phyloP scores from a whole-genome alignment of 164 flowering plant genomes.

The Vitis riparia region DNA sequence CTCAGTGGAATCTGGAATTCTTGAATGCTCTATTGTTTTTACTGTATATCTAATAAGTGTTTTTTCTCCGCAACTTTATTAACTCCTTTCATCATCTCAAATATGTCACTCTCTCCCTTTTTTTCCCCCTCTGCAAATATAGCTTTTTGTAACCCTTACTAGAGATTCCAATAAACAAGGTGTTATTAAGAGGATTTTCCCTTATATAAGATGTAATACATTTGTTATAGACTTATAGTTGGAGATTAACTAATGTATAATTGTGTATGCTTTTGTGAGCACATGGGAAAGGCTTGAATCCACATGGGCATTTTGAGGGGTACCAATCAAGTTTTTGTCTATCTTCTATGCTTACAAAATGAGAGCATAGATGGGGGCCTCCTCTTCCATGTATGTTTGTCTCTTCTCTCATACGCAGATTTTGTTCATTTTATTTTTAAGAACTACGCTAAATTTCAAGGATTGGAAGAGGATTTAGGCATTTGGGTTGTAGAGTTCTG shows the following conservation, averaged over 20 bases:
- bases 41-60: slow-evolving; percentile 16
- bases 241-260: background rate
- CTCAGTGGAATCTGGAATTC: slow-evolving; percentile 67
- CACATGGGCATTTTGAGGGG: slow-evolving; percentile 13
- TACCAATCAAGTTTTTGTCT: slow-evolving; percentile 14
- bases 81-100: too few species aligned
- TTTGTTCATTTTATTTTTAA: too few species aligned
- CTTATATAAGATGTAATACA: too few species aligned
- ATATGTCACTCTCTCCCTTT: too few species aligned
- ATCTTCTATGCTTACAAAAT: slow-evolving; percentile 1
- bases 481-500: too few species aligned
- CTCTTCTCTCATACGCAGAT: slow-evolving; percentile 4
- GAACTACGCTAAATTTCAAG: too few species aligned
- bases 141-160: too few species aligned
- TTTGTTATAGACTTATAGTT: too few species aligned
- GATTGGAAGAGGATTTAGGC: too few species aligned
- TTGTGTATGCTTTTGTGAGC: slow-evolving; percentile 11
- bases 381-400: slow-evolving; percentile 15
- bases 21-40: slow-evolving; percentile 19
- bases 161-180: too few species aligned
- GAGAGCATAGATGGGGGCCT: slow-evolving; percentile 12
- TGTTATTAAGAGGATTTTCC: too few species aligned
- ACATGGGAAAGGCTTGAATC: slow-evolving; percentile 11
- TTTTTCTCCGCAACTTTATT: background rate
- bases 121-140: too few species aligned